Percentiles rank a stretch among this genome's conserved stretches.
These are phyloP conservation scores for Brassica carinata DNA, from an alignment of 345 rosid genomes.

Conservation along the genomic window DNA sequence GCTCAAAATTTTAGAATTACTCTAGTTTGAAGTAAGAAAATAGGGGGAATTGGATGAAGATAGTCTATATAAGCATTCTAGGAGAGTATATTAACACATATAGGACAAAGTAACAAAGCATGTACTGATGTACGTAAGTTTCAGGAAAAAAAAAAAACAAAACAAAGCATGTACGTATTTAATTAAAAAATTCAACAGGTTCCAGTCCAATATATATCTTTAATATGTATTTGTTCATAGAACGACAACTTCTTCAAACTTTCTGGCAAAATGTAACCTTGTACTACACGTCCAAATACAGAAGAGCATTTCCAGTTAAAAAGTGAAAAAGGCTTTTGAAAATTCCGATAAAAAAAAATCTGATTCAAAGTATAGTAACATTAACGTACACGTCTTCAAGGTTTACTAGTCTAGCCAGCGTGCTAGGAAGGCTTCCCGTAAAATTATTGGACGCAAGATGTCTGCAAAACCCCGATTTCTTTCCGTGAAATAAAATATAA, in stretches of 20 bases:
- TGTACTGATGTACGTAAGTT: no score
- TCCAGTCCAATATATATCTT: no score
- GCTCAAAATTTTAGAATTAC: no score
- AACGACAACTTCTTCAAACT: background rate
- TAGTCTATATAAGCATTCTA: no score
- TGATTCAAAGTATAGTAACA: background rate
- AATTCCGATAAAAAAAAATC: background rate
- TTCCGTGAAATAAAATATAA: background rate
- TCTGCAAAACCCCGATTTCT: background rate
- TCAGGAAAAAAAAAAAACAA: no score
- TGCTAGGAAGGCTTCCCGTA: background rate
- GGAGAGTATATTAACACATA: no score
- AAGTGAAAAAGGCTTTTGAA: background rate
- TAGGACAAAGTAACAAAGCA: no score
- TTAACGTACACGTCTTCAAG: background rate
- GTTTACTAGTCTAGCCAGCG: background rate
- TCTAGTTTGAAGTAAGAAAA: no score
- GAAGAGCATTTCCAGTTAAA: background rate
- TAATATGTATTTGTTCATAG: background rate
- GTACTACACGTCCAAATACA: background rate
- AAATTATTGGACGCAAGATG: background rate
- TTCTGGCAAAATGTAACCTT: background rate
- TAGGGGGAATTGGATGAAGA: no score
- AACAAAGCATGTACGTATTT: background rate
- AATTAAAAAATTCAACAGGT: no score